Evolutionary conservation across 139 green algal genomes (phyloP).

Genomic region (Medakamo hakoo): DNA sequence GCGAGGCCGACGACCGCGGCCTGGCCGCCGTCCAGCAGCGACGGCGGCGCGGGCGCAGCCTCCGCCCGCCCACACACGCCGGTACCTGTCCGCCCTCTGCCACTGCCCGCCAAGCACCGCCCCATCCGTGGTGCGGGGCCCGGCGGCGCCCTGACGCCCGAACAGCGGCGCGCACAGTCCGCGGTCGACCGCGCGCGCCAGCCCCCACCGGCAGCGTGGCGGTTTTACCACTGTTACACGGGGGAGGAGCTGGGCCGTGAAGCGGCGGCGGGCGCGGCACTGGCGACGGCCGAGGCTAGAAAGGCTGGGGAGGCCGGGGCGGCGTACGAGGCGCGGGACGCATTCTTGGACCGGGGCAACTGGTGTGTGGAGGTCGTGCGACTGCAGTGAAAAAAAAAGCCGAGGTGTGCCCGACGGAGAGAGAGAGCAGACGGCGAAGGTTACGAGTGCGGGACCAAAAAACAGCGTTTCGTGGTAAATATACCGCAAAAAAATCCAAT

Average conservation of each 20-base stretch:
- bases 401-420: too few species aligned
- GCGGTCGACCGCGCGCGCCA: too few species aligned
- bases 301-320: slow-evolving; percentile 30
- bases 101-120: not conserved
- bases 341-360: slow-evolving; percentile 78
- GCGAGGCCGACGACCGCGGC: slow-evolving; percentile 26
- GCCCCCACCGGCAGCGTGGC: slow-evolving; percentile 63
- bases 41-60: not conserved
- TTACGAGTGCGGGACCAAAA: too few species aligned
- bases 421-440: too few species aligned
- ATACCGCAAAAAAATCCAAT: too few species aligned
- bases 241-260: slow-evolving; percentile 43
- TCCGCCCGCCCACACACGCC: not conserved
- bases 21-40: not conserved
- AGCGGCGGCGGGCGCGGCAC: too few species aligned
- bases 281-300: too few species aligned
- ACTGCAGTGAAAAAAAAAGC: not conserved
- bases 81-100: too few species aligned
- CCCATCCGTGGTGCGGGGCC: not conserved
- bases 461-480: too few species aligned
- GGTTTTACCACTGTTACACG: slow-evolving; percentile 95
- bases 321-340: slow-evolving; percentile 22
- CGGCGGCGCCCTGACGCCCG: not conserved
- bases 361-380: slow-evolving; percentile 58
- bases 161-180: slow-evolving; percentile 33